These are phyloP conservation scores for Phaeophleospora eucalypticola DNA, from an alignment of 2,329 filamentous ascomycete genomes.

Conservation along the genomic window DNA sequence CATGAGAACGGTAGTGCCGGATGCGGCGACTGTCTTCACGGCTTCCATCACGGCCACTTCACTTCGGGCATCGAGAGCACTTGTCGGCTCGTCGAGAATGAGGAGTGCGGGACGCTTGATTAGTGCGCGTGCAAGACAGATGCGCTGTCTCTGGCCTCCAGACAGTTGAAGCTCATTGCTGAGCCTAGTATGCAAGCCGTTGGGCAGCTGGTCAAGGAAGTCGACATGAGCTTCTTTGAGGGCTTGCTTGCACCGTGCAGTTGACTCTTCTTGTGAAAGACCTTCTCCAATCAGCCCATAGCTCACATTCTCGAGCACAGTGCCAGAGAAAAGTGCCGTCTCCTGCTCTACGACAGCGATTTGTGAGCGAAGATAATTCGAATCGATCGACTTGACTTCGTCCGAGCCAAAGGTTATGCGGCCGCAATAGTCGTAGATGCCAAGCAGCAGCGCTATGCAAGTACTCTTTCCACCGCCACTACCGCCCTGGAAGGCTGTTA, in stretches of 20 bases:
- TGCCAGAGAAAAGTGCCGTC: conserved; percentile 42
- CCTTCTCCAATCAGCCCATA: conserved; percentile 32
- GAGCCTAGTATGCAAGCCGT: conserved; percentile 43
- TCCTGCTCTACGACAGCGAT: conserved; percentile 46
- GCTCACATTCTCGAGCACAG: conserved; percentile 43
- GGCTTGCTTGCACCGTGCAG: conserved; percentile 30
- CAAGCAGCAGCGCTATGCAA: conserved; percentile 40
- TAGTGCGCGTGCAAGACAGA: conserved; percentile 46
- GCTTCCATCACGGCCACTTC: conserved; percentile 43
- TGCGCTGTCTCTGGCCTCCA: conserved; percentile 45
- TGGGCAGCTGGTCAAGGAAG: conserved; percentile 42
- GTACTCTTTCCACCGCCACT: conserved; percentile 45
- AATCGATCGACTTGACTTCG: conserved; percentile 38
- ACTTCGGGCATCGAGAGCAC: conserved; percentile 42
- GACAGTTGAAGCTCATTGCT: conserved; percentile 43
- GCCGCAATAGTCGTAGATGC: conserved; percentile 42
- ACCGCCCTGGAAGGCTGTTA: conserved; percentile 23
- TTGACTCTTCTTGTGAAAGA: conserved; percentile 22
- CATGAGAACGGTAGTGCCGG: conserved; percentile 60
- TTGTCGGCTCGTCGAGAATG: conserved; percentile 46
- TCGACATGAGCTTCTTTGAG: conserved; percentile 40
- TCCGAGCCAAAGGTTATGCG: conserved; percentile 37
- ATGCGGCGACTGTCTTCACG: conserved; percentile 38
- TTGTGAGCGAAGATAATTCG: conserved; percentile 36
- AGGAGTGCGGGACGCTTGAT: conserved; percentile 44